Base-by-base conservation (phyloP, 2,329 filamentous ascomycete genomes). In the Colletotrichum gigasporum region DNA sequence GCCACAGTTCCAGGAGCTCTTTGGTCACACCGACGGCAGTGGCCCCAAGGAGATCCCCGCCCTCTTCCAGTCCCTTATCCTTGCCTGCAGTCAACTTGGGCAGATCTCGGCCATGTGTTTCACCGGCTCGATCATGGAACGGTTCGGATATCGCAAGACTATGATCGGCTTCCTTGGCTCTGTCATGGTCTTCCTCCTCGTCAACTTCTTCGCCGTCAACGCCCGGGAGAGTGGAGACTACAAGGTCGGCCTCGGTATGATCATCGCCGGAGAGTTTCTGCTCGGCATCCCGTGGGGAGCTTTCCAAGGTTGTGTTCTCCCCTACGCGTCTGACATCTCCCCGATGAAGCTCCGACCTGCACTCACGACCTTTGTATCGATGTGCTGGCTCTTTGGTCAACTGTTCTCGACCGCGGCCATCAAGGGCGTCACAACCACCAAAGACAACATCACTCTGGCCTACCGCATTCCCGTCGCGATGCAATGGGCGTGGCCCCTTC, bases 381-480 rank as follows among this genome's bases (percentile, higher is more conserved):
- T 81, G 61, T 80, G 77, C 61, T 80, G 78, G 73, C 72, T 76
- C 11, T 72, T 79, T 26, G 79, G 79, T 4, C 77, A 80, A 60
- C 67, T 80, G 12, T 64, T 78, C 12, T 71, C 72, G 0, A 72
- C 75, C 1, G 74, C 71, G 0, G 75, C 79, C 2, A 69, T 78
- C 7, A 72, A 73, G 41, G 72, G 66, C 5, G 68, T 78, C 11
- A 53, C 75, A 2, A 60, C 70, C 18, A 65, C 71, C 10, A 16
- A 47, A 16, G 35, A 24, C 35, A 26, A 62, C 7, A 60, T 59
- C 1, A 65, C 71, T 5, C 77, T 74, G 75, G 73, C 74, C 2
- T 80, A 77, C 59, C 72, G 75, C 12, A 74, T 80, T 4, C 77
- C 78, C 10, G 80, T 78, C 54, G 73, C 71, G 1, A 45, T 80